phyloP scores from a whole-genome alignment of 768 basidiomycete genomes.

The Rhodotorula sphaerocarpa region DNA sequence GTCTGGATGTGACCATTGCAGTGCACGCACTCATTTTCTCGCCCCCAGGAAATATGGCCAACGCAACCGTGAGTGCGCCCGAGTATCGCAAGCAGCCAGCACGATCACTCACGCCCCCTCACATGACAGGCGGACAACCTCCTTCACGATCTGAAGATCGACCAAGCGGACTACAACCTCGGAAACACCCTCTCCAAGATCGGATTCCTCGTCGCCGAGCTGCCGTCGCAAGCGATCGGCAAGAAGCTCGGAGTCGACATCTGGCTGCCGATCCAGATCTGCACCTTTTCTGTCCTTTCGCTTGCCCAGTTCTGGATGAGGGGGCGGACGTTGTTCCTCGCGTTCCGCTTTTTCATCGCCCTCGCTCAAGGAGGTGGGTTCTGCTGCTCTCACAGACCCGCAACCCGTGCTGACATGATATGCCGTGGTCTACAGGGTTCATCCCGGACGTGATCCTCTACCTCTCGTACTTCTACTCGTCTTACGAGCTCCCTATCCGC shows the following conservation, averaged over 20 bases:
- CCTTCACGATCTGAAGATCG: conserved; percentile 40
- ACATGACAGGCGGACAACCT: conserved; percentile 39
- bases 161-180: conserved; percentile 43
- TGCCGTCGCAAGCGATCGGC: conserved; percentile 41
- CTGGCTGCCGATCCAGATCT: conserved; percentile 39
- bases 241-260: conserved; percentile 42
- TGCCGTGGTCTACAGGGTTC: background rate
- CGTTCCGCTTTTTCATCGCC: conserved; percentile 38
- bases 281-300: conserved; percentile 2
- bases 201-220: conserved; percentile 34
- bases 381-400: no score
- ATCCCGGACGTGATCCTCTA: conserved; percentile 33
- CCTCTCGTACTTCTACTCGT: conserved; percentile 16
- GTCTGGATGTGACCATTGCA: no score
- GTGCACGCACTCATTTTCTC: background rate
- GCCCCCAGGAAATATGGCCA: conserved; percentile 6
- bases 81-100: background rate
- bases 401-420: no score
- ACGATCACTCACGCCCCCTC: background rate
- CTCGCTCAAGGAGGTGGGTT: conserved; percentile 40
- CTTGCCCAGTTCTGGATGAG: conserved; percentile 39
- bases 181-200: conserved; percentile 40
- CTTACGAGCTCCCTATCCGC: background rate
- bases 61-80: conserved; percentile 18
- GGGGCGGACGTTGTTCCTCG: conserved; percentile 38